Conservation (phyloP, 805 yeast genomes). For the Cyberlindnera japonica region DNA sequence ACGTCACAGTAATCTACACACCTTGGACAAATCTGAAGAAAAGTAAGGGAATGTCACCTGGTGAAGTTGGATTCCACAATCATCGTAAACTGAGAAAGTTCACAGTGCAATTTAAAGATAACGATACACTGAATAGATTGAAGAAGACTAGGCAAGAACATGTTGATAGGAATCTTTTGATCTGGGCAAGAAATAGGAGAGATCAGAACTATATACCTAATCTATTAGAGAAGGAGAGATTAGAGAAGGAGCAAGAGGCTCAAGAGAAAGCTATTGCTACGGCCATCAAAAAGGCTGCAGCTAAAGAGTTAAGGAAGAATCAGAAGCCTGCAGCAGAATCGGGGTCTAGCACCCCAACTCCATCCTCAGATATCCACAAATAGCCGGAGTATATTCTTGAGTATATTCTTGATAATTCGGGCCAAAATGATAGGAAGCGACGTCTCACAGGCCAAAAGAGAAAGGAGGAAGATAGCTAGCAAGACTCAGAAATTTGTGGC, state of each 20-base stretch:
- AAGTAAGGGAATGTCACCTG: slow-evolving; percentile 69
- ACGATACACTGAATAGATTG: slow-evolving; percentile 55
- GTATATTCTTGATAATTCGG: too few relatives aligned
- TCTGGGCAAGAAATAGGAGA: slow-evolving; percentile 37
- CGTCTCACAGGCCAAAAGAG: too few relatives aligned
- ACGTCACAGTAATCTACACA: slow-evolving; percentile 64
- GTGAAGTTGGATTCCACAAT: slow-evolving; percentile 73
- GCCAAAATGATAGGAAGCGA: too few relatives aligned
- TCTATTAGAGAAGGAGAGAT: slow-evolving; percentile 22
- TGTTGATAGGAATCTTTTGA: slow-evolving; percentile 29
- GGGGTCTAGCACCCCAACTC: slow-evolving; percentile 5
- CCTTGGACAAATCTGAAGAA: slow-evolving; percentile 69
- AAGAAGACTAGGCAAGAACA: slow-evolving; percentile 62
- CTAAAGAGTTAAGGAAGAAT: slow-evolving; percentile 29
- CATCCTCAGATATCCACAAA: slow-evolving; percentile 1
- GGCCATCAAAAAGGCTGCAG: slow-evolving; percentile 30
- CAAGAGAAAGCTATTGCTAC: slow-evolving; percentile 30
- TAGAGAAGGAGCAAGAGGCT: slow-evolving; percentile 20
- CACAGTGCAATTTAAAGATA: slow-evolving; percentile 53
- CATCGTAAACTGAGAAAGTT: slow-evolving; percentile 49
- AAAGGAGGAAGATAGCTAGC: background rate
- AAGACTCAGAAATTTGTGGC: background rate
- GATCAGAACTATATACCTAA: slow-evolving; percentile 30
- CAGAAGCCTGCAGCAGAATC: background rate
- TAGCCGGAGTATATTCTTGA: background rate